These are phyloP conservation scores for Hymenoscyphus albidus DNA, from an alignment of 2,329 filamentous ascomycete genomes.

Conservation along the genomic window DNA sequence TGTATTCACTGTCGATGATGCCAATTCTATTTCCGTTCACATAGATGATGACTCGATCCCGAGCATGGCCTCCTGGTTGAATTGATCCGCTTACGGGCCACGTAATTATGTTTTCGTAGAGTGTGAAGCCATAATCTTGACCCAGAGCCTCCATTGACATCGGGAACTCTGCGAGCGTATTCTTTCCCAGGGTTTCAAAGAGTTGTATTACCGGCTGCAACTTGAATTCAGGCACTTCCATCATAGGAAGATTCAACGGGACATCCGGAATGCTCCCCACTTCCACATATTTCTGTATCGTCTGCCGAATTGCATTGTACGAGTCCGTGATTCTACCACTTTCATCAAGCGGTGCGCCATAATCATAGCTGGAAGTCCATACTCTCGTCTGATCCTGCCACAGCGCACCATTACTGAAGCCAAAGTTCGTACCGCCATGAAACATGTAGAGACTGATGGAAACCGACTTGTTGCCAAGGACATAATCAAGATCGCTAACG, in stretches of 20 bases:
- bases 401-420: constrained; percentile 44
- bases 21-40: constrained; percentile 41
- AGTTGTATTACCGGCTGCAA: constrained; percentile 38
- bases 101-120: constrained; percentile 41
- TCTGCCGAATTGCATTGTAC: constrained; percentile 40
- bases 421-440: constrained; percentile 50
- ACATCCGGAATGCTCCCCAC: constrained; percentile 37
- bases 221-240: constrained; percentile 37
- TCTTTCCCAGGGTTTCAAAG: constrained; percentile 37
- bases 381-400: constrained; percentile 40
- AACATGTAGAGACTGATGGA: constrained; percentile 52
- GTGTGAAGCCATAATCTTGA: constrained; percentile 43
- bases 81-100: constrained; percentile 34
- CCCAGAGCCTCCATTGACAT: constrained; percentile 44
- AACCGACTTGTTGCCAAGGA: constrained; percentile 36
- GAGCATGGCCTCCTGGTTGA: constrained; percentile 41
- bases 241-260: constrained; percentile 34
- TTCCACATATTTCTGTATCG: constrained; percentile 38
- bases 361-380: constrained; percentile 48
- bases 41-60: constrained; percentile 47
- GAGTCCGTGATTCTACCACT: constrained; percentile 44
- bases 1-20: constrained; percentile 46
- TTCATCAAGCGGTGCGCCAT: constrained; percentile 48
- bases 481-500: constrained; percentile 38
- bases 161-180: constrained; percentile 30